Base-by-base conservation (phyloP, 2,329 filamentous ascomycete species). In the Amauroascus verrucosus region DNA sequence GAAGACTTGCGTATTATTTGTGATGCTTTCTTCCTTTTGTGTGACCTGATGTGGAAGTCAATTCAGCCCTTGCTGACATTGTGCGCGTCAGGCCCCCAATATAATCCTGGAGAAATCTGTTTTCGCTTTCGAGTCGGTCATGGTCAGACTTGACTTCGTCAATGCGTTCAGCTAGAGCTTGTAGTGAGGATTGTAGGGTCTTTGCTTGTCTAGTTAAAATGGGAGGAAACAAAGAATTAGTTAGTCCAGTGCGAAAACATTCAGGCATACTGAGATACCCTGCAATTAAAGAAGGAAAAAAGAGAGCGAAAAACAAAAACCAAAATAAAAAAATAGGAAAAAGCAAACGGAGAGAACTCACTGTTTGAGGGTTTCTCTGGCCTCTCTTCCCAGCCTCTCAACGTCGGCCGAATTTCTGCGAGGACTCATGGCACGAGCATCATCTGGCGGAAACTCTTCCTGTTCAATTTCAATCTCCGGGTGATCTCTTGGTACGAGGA, bases 71-170 rank as follows among this genome's bases (percentile, higher is more conserved):
- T 53, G 72, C 71, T 47, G 72, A 73, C 73, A 76, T 74, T 52
- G 80, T 82, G 63, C 88, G 87, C 81, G 95, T 97, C 53, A 97
- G 77, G 65, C 95, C 91, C 59, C 91, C 91, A 63, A 97, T 97
- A 68, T 97, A 97, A 69, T 95, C 95, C 70, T 97, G 91, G 46
- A 98, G 73, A 65, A 97, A 96, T 64, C 89, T 91, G 77, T 98
- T 98, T 69, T 96, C 90, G 69, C 80, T 93, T 70, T 97, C 90
- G 52, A 98, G 82, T 71, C 95, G 96, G 72, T 96, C 88, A 66
- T 98, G 90, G 66, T 97, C 91, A 62, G 86, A 85, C 69, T 89
- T 88, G 59, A 97, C 90, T 28, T 88, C 87, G 66, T 98, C 93
- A 67, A 97, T 94, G 49, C 89, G 86, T 70, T 95, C 88, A 60